Conservation (phyloP, 805 yeast species). For the Pichia kluyveri region DNA sequence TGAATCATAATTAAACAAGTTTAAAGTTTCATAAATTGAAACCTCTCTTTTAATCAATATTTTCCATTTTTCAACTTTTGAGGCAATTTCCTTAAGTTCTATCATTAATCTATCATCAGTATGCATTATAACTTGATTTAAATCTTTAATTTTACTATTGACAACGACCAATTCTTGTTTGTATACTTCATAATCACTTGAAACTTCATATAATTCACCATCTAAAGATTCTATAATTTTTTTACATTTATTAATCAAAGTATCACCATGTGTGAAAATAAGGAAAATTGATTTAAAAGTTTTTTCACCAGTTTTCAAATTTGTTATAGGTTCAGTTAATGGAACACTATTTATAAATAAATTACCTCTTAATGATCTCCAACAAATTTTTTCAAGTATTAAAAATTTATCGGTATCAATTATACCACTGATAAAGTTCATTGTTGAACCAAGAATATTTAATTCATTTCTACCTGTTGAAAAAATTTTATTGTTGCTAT, state of each 20-base stretch:
- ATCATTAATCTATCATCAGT: constrained; percentile 63
- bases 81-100: constrained; percentile 72
- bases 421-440: constrained; percentile 67
- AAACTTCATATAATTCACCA: constrained; percentile 63
- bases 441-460: constrained; percentile 27
- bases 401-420: constrained; percentile 61
- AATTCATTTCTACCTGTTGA: constrained; percentile 28
- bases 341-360: constrained; percentile 71
- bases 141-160: constrained; percentile 31
- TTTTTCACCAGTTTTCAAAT: constrained; percentile 42
- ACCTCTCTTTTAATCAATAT: constrained; percentile 66
- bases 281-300: constrained; percentile 74
- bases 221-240: constrained; percentile 84
- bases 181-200: constrained; percentile 30
- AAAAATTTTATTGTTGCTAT: background rate
- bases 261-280: constrained; percentile 84
- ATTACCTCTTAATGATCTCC: constrained; percentile 93
- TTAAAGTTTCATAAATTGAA: constrained; percentile 70
- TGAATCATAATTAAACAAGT: constrained; percentile 71
- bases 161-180: constrained; percentile 44
- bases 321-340: constrained; percentile 57
- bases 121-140: constrained; percentile 45
- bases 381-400: constrained; percentile 70
- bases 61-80: constrained; percentile 69
- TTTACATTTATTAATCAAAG: constrained; percentile 58